Evolutionary conservation across 2,329 filamentous ascomycete genomes (phyloP), one percentile per base, ranked within the genome.

Genomic region (Botrytis fragariae): DNA sequence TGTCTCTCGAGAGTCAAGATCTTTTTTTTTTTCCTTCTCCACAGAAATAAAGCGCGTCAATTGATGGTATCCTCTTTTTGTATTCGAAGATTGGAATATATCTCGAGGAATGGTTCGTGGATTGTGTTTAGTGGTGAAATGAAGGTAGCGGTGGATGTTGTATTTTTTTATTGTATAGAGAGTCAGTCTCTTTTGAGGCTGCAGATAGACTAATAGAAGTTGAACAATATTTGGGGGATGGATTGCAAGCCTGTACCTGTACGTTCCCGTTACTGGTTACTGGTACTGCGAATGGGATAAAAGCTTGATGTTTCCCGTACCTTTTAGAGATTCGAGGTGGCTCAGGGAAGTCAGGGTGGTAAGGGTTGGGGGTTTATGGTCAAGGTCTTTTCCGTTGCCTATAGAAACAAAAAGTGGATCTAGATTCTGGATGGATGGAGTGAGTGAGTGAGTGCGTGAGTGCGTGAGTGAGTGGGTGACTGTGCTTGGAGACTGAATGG

Each of bases 331-430:
- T 44, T 63, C 37, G 51, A 57, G 51, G 51, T 57, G 51, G 51
- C 51, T 57, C 51, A 57, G 51, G 51, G n/a, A 54, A 54, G 25
- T 62, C 60, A 42, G 22, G 63, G 29, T 39, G 20, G 39, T 65
- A 16, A 32, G 37, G 62, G 37, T 65, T 32, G 7, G 45, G 45
- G 63, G 42, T 67, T 45, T 25, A 48, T 57, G n/a, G 12, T 25
- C n/a, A 67, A 67, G 63, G 63, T 67, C 29, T 48, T 25, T 45
- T 29, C 48, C 48, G 65, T 69, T 69, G 65, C 65, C 65, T 51
- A 69, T 69, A 69, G 65, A 69, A 20, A 69, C 65, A 39, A 69
- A 69, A 57, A 69, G 65, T 69, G 65, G 65, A 57, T 69, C 65
- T 69, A 67, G 44, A 67, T 67, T 67, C 39, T 48, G 39, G 25